Evolutionary conservation across 495 filamentous ascomycete genomes (phyloP).

Genomic region (Parathielavia appendiculata): DNA sequence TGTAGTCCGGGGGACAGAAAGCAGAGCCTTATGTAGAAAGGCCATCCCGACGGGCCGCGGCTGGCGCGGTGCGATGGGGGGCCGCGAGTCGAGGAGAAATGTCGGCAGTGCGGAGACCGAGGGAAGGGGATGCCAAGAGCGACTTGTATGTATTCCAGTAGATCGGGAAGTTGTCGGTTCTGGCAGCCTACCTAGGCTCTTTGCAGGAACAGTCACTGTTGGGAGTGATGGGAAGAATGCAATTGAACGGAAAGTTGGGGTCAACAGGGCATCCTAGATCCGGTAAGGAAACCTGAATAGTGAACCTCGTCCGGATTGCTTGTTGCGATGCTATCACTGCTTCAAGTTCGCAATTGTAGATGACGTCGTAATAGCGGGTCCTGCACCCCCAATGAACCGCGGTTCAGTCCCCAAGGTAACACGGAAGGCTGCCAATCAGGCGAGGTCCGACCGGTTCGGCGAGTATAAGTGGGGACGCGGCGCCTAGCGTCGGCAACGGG

Average conservation of each 20-base stretch:
- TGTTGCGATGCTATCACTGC: not conserved
- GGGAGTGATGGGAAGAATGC: not conserved
- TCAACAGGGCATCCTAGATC: no score
- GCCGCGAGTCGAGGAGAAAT: not conserved
- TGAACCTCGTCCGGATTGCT: no score
- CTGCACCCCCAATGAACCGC: not conserved
- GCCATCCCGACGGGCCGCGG: conserved; percentile 19
- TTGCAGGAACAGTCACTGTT: not conserved
- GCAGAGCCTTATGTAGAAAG: conserved; percentile 34
- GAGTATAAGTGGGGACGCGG: not conserved
- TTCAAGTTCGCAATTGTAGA: not conserved
- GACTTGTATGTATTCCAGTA: not conserved
- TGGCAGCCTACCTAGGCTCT: conserved; percentile 1
- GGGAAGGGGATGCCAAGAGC: conserved; percentile 9
- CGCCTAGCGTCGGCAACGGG: conserved; percentile 17
- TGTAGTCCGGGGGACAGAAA: conserved; percentile 29
- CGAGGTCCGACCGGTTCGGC: conserved; percentile 8
- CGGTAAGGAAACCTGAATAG: no score
- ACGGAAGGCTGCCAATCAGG: conserved; percentile 13
- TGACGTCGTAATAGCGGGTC: conserved; percentile 9
- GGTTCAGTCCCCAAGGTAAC: no score
- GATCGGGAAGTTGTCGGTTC: not conserved
- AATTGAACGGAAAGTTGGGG: not conserved
- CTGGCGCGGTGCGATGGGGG: not conserved
- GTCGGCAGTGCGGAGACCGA: conserved; percentile 6